Percentiles rank a stretch among this genome's conserved stretches.
These are phyloP conservation scores for Neonectria ditissima DNA, from an alignment of 2,329 filamentous ascomycete genomes.

Conservation along the genomic window DNA sequence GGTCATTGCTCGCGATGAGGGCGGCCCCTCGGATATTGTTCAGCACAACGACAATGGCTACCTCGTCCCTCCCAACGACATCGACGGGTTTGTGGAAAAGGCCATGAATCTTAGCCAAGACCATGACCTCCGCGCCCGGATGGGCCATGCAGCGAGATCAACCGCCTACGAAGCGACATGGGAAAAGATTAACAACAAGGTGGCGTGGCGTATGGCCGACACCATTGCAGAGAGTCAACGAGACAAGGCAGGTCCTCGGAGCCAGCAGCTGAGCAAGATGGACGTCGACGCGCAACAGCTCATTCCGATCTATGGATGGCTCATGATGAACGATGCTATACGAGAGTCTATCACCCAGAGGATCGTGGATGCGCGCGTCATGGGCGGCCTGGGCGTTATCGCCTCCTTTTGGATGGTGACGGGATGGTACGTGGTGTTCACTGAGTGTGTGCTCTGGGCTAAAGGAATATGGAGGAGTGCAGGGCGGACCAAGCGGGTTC, in stretches of 20 bases:
- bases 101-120: constrained; percentile 64
- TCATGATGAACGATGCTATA: constrained; percentile 55
- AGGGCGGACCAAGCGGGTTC: constrained; percentile 38
- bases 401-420: constrained; percentile 62
- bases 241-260: constrained; percentile 40
- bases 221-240: constrained; percentile 60
- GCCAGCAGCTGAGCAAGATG: constrained; percentile 26
- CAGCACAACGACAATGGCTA: constrained; percentile 70
- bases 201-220: constrained; percentile 72
- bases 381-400: constrained; percentile 60
- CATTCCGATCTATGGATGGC: constrained; percentile 58
- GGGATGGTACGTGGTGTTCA: constrained; percentile 62
- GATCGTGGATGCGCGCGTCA: constrained; percentile 58
- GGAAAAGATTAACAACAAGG: constrained; percentile 78
- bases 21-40: constrained; percentile 76
- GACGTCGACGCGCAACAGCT: constrained; percentile 46
- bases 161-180: constrained; percentile 74
- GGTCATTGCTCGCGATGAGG: constrained; percentile 76
- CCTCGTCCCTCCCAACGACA: constrained; percentile 69
- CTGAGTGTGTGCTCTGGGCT: constrained; percentile 57
- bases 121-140: constrained; percentile 53
- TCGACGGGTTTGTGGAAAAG: constrained; percentile 67
- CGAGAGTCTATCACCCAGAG: constrained; percentile 50
- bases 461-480: constrained; percentile 49
- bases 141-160: constrained; percentile 61